These are phyloP conservation scores for Penicillium glabrum DNA, from an alignment of 2,329 filamentous ascomycete genomes.

Conservation along the genomic window DNA sequence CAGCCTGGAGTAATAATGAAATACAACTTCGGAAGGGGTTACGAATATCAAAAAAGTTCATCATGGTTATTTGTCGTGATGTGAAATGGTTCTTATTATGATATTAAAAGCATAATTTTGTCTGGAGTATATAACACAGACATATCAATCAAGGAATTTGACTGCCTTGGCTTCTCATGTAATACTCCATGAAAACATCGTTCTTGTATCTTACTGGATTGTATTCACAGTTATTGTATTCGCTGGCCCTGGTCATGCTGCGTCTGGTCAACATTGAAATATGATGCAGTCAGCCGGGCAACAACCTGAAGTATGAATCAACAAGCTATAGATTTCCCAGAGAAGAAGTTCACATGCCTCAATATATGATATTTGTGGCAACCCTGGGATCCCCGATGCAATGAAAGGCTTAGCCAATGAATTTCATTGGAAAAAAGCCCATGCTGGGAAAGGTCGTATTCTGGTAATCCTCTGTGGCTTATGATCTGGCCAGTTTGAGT, in stretches of 20 bases:
- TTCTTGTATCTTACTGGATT: not conserved
- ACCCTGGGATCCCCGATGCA: not conserved
- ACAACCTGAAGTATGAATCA: not conserved
- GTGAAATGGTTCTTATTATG: not conserved
- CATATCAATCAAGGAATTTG: not conserved
- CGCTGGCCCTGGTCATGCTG: not conserved
- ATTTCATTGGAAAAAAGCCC: not conserved
- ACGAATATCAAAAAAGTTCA: not conserved
- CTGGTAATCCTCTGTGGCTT: no score
- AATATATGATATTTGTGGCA: not conserved
- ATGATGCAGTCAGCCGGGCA: not conserved
- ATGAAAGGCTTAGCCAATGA: not conserved
- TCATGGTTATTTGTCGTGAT: not conserved
- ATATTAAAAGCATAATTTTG: slow-evolving; percentile 2
- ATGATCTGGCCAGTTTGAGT: no score
- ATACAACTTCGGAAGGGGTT: not conserved
- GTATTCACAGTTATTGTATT: not conserved
- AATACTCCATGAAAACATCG: not conserved
- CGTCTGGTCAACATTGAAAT: not conserved
- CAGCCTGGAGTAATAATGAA: slow-evolving; percentile 16
- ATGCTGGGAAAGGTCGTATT: not conserved
- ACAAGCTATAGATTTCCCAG: not conserved
- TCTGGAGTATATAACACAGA: not conserved
- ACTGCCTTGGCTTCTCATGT: not conserved
- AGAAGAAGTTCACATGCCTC: not conserved